Conservation (phyloP, 2,329 filamentous ascomycete species). For the Chaetomiaceae sp. region DNA sequence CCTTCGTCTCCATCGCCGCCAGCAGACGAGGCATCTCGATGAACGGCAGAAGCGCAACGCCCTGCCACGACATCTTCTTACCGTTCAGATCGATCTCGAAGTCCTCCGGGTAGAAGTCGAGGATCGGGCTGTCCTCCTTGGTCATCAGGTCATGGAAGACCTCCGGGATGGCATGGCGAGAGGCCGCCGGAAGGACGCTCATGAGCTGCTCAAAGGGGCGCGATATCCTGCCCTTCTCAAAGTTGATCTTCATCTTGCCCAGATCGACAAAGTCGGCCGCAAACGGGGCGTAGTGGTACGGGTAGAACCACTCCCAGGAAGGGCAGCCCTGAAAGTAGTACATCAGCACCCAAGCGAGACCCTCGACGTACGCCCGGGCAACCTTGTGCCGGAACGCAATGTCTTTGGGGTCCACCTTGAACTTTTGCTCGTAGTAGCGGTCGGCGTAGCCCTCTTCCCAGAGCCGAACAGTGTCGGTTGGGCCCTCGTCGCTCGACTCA, state of each 20-base stretch:
- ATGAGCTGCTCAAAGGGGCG: constrained; percentile 95
- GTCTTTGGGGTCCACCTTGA: constrained; percentile 76
- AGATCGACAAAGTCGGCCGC: constrained; percentile 90
- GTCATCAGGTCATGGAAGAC: constrained; percentile 91
- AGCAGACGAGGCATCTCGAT: constrained; percentile 89
- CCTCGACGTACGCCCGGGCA: constrained; percentile 87
- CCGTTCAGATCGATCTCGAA: constrained; percentile 93
- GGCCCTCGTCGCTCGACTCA: constrained; percentile 57
- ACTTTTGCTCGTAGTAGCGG: constrained; percentile 96
- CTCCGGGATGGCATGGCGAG: constrained; percentile 82
- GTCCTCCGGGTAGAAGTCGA: constrained; percentile 95
- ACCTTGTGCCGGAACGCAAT: constrained; percentile 84
- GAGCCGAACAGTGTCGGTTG: constrained; percentile 76
- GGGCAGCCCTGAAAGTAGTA: constrained; percentile 99
- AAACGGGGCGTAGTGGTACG: constrained; percentile 97
- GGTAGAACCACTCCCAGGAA: constrained; percentile 99
- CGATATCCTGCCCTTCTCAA: constrained; percentile 80
- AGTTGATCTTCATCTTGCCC: constrained; percentile 70
- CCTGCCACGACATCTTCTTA: constrained; percentile 98
- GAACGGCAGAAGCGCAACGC: constrained; percentile 87
- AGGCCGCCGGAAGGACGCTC: constrained; percentile 92
- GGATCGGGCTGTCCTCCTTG: constrained; percentile 80
- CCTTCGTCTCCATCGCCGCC: constrained; percentile 75
- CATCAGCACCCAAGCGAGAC: constrained; percentile 87
- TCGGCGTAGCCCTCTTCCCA: constrained; percentile 97